These are phyloP conservation scores for Viridothelium virens DNA, from an alignment of 495 filamentous ascomycete genomes.

Conservation along the genomic window DNA sequence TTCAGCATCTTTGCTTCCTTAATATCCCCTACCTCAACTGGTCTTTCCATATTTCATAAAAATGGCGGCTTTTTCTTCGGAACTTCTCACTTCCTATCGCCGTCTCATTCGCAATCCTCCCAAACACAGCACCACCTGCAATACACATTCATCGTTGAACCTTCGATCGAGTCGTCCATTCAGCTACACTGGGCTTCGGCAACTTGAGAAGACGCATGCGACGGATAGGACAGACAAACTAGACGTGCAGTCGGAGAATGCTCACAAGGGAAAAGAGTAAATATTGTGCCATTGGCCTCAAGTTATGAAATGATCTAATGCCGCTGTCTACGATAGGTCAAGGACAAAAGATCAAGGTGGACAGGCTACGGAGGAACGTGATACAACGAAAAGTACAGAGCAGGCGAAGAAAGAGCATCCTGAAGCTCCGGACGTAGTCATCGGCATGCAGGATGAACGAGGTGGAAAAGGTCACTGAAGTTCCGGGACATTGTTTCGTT, in stretches of 20 bases:
- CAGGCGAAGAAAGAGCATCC: conserved; percentile 58
- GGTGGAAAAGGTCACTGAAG: conserved; percentile 35
- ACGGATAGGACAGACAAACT: conserved; percentile 33
- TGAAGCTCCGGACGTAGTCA: conserved; percentile 54
- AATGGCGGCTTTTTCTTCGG: conserved; percentile 22
- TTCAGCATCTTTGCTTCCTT: not conserved
- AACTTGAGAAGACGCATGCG: conserved; percentile 15
- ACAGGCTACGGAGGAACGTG: conserved; percentile 39
- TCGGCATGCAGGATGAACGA: conserved; percentile 67
- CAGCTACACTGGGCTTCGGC: not conserved
- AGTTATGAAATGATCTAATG: conserved; percentile 21
- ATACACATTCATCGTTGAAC: not conserved
- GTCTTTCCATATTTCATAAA: not conserved
- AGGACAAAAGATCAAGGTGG: conserved; percentile 27
- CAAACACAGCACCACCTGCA: not conserved
- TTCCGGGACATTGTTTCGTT: not conserved
- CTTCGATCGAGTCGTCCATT: conserved; percentile 8
- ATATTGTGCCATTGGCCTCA: conserved; percentile 18
- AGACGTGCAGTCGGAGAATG: conserved; percentile 39
- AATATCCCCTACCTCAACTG: not conserved
- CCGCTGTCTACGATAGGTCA: conserved; percentile 25
- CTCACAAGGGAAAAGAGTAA: conserved; percentile 34
- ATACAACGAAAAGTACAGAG: conserved; percentile 38
- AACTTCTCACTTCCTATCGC: conserved; percentile 30
- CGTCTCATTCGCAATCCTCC: not conserved